phyloP scores from a whole-genome alignment of 345 rosid species.

The Cardamine chenopodiifolia region DNA sequence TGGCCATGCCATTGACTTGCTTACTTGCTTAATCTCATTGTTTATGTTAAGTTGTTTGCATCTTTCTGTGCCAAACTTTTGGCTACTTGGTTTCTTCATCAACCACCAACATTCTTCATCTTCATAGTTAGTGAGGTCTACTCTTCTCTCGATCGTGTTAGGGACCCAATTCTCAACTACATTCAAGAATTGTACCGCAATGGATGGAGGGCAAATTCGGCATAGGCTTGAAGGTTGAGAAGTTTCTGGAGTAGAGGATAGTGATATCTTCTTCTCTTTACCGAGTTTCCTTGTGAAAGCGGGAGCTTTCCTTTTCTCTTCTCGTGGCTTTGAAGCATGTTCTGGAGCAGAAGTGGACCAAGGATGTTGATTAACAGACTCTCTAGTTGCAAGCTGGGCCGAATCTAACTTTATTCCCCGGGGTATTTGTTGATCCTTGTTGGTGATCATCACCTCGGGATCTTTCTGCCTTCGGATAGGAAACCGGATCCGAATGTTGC shows the following conservation, averaged over 20 bases:
- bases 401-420: constrained; percentile 27
- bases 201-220: constrained; percentile 44
- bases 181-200: constrained; percentile 41
- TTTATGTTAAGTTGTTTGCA: constrained; percentile 30
- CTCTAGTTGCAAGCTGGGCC: constrained; percentile 36
- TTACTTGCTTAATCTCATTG: constrained; percentile 24
- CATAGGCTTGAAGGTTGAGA: constrained; percentile 28
- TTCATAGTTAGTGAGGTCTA: constrained; percentile 31
- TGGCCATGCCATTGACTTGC: constrained; percentile 43
- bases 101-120: constrained; percentile 59
- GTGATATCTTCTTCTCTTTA: constrained; percentile 33
- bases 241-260: background rate
- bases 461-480: constrained; percentile 58
- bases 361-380: constrained; percentile 37
- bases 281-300: background rate
- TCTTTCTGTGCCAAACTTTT: constrained; percentile 19
- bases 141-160: constrained; percentile 28
- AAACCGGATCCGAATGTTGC: constrained; percentile 72
- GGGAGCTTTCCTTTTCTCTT: constrained; percentile 28
- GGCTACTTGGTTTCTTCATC: constrained; percentile 29
- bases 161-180: constrained; percentile 62
- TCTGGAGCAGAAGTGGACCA: constrained; percentile 44
- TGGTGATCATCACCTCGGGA: constrained; percentile 43
- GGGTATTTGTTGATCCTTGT: constrained; percentile 49
- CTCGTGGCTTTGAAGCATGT: constrained; percentile 9